These are phyloP conservation scores for Xylaria sp. DNA, from an alignment of 2,329 filamentous ascomycete genomes.

Conservation along the genomic window DNA sequence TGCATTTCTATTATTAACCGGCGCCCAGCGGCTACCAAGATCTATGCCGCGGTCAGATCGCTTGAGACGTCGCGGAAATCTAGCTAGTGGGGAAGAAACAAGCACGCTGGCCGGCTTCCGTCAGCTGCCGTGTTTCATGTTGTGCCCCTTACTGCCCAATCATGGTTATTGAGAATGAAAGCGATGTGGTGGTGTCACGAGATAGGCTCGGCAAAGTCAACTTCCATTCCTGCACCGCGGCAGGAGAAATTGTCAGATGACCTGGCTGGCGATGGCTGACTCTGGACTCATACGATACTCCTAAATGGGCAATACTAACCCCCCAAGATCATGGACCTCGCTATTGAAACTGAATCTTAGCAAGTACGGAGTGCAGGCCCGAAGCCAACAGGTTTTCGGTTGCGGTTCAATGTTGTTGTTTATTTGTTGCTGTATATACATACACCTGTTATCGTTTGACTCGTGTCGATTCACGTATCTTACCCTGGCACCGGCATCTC, in stretches of 20 bases:
- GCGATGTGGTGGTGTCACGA: background rate
- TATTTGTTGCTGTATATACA: background rate
- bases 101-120: background rate
- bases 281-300: too few relatives aligned
- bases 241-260: too few relatives aligned
- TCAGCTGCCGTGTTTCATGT: constrained; percentile 14
- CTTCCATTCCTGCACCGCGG: too few relatives aligned
- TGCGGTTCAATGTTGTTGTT: background rate
- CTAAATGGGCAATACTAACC: too few relatives aligned
- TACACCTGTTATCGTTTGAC: background rate
- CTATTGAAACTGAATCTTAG: too few relatives aligned
- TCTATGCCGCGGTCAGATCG: constrained; percentile 1
- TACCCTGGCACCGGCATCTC: background rate
- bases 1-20: background rate
- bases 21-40: constrained; percentile 7
- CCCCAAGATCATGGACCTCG: too few relatives aligned
- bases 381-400: too few relatives aligned
- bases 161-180: background rate
- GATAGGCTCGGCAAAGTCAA: background rate
- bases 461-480: background rate
- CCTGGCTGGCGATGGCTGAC: too few relatives aligned
- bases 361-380: too few relatives aligned
- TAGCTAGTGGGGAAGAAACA: background rate
- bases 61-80: constrained; percentile 18
- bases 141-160: background rate